Conservation (phyloP, 257 asterid species). For the Ajuga chamaepitys region DNA sequence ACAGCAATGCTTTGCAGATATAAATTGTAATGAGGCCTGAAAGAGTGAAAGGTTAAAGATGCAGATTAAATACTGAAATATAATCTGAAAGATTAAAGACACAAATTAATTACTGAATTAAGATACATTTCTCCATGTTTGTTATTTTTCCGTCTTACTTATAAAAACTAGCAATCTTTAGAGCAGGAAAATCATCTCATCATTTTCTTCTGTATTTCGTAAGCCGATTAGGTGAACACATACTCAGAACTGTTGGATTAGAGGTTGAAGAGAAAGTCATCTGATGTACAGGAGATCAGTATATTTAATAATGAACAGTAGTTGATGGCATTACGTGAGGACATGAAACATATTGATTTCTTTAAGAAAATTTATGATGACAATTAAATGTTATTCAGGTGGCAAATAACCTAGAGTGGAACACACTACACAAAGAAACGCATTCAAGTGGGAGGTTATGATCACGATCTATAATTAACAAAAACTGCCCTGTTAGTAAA, state of each 20-base stretch:
- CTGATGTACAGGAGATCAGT: background rate
- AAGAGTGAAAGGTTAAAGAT: conserved; percentile 36
- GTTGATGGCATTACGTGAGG: background rate
- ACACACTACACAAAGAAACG: background rate
- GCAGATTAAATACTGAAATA: conserved; percentile 9
- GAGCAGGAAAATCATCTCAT: conserved; percentile 14
- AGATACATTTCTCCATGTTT: background rate
- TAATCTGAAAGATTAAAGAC: conserved; percentile 5
- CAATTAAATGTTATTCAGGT: background rate
- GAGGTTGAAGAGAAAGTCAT: background rate
- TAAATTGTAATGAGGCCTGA: conserved; percentile 85
- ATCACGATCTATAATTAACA: background rate
- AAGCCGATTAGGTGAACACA: background rate
- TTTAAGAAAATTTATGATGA: background rate
- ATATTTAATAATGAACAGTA: background rate
- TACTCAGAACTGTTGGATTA: background rate
- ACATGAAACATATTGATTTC: background rate
- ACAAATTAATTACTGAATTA: conserved; percentile 9
- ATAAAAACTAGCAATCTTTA: background rate
- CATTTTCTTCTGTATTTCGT: background rate
- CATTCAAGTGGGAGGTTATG: background rate
- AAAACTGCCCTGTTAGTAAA: background rate
- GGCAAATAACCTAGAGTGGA: background rate
- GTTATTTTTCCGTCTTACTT: conserved; percentile 7
- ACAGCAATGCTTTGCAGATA: conserved; percentile 73